These are phyloP conservation scores for Fraxinus angustifolia DNA, from an alignment of 305 asterid genomes.

Conservation along the genomic window DNA sequence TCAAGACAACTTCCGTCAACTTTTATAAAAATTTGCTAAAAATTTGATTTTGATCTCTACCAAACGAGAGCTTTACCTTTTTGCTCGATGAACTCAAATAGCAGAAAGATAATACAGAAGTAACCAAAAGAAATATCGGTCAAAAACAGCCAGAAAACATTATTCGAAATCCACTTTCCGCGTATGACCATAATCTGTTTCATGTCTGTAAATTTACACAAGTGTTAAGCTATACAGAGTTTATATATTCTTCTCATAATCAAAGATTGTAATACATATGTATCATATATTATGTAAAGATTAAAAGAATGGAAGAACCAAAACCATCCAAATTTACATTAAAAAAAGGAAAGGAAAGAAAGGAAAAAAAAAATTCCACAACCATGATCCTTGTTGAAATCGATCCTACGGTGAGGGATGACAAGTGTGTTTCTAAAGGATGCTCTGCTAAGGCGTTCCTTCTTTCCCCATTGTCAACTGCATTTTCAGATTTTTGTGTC, in stretches of 20 bases:
- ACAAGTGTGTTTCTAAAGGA: neutral
- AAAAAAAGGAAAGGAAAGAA: too few relatives aligned
- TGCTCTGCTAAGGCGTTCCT: neutral
- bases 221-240: neutral
- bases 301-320: conserved; percentile 25
- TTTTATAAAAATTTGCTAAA: too few relatives aligned
- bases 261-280: neutral
- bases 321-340: conserved; percentile 18
- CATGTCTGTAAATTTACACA: neutral
- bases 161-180: neutral
- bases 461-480: neutral
- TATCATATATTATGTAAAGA: neutral
- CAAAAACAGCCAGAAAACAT: neutral
- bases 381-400: neutral
- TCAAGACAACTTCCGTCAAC: too few relatives aligned
- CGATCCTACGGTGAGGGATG: neutral
- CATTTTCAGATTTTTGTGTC: neutral
- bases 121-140: neutral
- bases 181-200: neutral
- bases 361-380: neutral
- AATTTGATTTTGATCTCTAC: too few relatives aligned
- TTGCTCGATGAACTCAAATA: too few relatives aligned
- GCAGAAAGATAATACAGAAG: too few relatives aligned
- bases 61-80: too few relatives aligned
- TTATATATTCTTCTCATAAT: neutral